Evolutionary conservation across 1,284 basidiomycete species (phyloP).

Genomic region (Prillingera fragicola): DNA sequence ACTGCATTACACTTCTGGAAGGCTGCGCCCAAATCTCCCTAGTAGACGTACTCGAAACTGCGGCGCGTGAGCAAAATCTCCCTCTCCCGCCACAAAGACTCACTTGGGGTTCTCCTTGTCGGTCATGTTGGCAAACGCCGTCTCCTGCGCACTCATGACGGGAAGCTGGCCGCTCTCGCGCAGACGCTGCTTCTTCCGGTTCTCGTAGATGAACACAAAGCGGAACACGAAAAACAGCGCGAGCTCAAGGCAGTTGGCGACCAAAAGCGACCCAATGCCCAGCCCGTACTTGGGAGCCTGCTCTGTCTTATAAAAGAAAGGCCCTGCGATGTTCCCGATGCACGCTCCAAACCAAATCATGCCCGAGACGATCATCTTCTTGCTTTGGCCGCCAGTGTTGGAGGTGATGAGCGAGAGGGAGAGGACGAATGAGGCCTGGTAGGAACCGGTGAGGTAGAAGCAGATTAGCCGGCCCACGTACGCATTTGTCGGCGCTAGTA

Average conservation of each 20-base stretch:
- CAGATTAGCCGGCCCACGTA: constrained; percentile 50
- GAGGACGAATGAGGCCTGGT: constrained; percentile 51
- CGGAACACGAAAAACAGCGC: constrained; percentile 48
- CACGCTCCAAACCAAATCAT: constrained; percentile 45
- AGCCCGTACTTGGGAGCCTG: constrained; percentile 49
- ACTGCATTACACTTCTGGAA: too few relatives aligned
- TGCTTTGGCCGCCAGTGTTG: constrained; percentile 52
- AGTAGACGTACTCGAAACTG: constrained; percentile 17
- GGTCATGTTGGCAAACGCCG: constrained; percentile 44
- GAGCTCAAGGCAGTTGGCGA: constrained; percentile 45
- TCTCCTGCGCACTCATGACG: constrained; percentile 18
- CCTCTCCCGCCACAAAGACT: not conserved
- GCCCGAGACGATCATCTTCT: constrained; percentile 49
- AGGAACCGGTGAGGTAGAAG: constrained; percentile 54
- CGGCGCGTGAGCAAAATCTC: not conserved
- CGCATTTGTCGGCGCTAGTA: constrained; percentile 44
- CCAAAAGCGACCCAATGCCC: constrained; percentile 50
- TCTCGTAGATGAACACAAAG: constrained; percentile 46
- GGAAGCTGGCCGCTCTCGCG: constrained; percentile 23
- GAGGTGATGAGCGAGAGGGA: constrained; percentile 51
- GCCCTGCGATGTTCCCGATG: constrained; percentile 49
- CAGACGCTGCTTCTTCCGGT: constrained; percentile 44
- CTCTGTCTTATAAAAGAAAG: constrained; percentile 47
- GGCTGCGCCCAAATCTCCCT: not conserved
- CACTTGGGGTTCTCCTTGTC: constrained; percentile 45